A percentile compares a stretch with the other conserved stretches of the same genome.
Evolutionary conservation across 1,284 basidiomycete genomes (phyloP).

Genomic region (Neolentinus lepideus): DNA sequence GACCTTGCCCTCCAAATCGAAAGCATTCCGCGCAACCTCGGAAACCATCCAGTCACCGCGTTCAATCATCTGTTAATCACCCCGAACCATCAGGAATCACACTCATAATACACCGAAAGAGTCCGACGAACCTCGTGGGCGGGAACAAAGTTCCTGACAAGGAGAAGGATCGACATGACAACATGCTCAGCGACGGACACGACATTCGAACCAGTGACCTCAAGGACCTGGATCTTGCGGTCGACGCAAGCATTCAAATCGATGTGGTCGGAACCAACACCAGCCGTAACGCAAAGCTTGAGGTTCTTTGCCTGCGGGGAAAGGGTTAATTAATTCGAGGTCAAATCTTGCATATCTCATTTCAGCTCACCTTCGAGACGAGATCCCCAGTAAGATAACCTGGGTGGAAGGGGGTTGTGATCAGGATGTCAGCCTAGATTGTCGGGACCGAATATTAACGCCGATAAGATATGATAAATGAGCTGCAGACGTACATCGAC

Average conservation of each 20-base stretch:
- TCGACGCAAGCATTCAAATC: conserved; percentile 88
- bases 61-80: conserved; percentile 61
- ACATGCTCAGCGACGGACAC: conserved; percentile 93
- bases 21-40: conserved; percentile 74
- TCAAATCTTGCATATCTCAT: not conserved
- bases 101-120: not conserved
- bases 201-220: conserved; percentile 81
- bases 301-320: conserved; percentile 74
- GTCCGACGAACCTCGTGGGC: conserved; percentile 51
- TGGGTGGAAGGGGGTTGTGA: conserved; percentile 92
- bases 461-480: not conserved
- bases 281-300: conserved; percentile 89
- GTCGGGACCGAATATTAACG: not conserved
- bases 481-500: conserved; percentile 52
- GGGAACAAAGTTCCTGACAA: conserved; percentile 84
- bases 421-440: conserved; percentile 58
- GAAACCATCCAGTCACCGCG: conserved; percentile 84
- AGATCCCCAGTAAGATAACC: conserved; percentile 84
- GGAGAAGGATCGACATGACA: conserved; percentile 75
- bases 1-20: conserved; percentile 88
- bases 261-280: conserved; percentile 92
- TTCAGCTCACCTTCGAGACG: conserved; percentile 47
- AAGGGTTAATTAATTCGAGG: conserved; percentile 3
- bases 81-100: not conserved
- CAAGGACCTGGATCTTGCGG: conserved; percentile 76